Conservation (phyloP, 352 stramenopile species). For the Halophytophthora batemanensis region DNA sequence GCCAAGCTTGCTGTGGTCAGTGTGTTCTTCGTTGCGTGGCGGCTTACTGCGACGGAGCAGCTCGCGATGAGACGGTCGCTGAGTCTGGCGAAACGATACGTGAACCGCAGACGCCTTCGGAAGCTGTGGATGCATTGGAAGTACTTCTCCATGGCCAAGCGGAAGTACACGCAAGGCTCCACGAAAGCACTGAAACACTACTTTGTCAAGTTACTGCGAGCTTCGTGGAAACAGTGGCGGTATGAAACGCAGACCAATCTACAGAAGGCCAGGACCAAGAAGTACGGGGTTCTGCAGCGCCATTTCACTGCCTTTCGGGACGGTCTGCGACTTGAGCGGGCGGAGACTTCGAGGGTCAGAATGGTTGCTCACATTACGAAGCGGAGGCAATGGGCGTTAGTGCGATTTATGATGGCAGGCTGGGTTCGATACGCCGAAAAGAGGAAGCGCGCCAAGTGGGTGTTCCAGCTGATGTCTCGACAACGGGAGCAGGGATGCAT, state of each 20-base stretch:
- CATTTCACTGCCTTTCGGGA: slow-evolving; percentile 53
- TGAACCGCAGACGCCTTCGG: slow-evolving; percentile 53
- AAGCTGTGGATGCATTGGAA: slow-evolving; percentile 83
- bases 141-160: slow-evolving; percentile 59
- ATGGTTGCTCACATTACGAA: slow-evolving; percentile 28
- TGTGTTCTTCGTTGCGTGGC: slow-evolving; percentile 44
- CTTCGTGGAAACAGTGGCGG: slow-evolving; percentile 54
- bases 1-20: slow-evolving; percentile 23
- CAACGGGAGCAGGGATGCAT: slow-evolving; percentile 19
- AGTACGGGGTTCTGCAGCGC: slow-evolving; percentile 34
- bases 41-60: slow-evolving; percentile 27
- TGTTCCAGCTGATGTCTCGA: slow-evolving; percentile 12
- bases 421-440: slow-evolving; percentile 23
- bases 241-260: slow-evolving; percentile 35
- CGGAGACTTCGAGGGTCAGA: slow-evolving; percentile 21
- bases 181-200: slow-evolving; percentile 80
- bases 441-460: slow-evolving; percentile 19
- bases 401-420: slow-evolving; percentile 10
- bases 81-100: slow-evolving; percentile 51
- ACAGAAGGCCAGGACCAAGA: slow-evolving; percentile 38
- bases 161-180: slow-evolving; percentile 64
- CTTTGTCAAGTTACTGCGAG: slow-evolving; percentile 60
- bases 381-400: slow-evolving; percentile 18
- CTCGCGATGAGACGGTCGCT: slow-evolving; percentile 39
- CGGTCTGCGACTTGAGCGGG: slow-evolving; percentile 24